phyloP scores from a whole-genome alignment of 2,329 filamentous ascomycete species.

The Endocalyx cinctus region DNA sequence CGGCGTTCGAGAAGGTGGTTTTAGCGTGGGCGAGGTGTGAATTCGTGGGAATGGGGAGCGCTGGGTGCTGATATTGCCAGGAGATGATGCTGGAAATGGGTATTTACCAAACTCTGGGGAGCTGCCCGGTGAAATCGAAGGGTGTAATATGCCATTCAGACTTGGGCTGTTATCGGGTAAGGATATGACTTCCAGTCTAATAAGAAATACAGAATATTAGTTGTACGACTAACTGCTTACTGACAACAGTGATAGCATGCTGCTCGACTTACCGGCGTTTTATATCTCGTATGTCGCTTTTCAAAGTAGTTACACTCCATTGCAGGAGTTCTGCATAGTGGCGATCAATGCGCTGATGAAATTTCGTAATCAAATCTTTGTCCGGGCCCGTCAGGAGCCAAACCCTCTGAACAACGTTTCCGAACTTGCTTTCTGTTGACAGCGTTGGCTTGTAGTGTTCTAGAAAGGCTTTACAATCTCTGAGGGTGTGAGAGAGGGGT shows the following conservation, averaged over 20 bases:
- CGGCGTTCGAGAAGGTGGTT: conserved; percentile 8
- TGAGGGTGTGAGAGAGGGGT: conserved; percentile 14
- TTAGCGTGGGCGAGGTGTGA: conserved; percentile 9
- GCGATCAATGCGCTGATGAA: conserved; percentile 15
- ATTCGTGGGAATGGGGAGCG: conserved; percentile 1
- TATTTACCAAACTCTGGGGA: conserved; percentile 5
- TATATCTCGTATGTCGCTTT: no score
- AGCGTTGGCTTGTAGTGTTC: conserved; percentile 15
- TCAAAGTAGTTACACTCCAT: no score
- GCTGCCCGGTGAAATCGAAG: no score
- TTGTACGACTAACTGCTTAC: no score
- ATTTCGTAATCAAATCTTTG: conserved; percentile 12
- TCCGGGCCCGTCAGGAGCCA: conserved; percentile 11
- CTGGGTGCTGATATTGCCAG: conserved; percentile 1
- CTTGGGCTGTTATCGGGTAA: no score
- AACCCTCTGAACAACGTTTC: conserved; percentile 8
- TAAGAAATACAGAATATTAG: no score
- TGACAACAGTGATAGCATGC: no score
- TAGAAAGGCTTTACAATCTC: conserved; percentile 18
- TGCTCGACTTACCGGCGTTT: no score
- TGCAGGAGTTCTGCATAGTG: conserved; percentile 15
- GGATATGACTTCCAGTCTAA: no score
- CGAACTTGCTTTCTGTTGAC: conserved; percentile 2
- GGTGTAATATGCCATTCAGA: no score
- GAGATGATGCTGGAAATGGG: not conserved